A percentile compares a stretch with the other conserved stretches of the same genome.
Evolutionary conservation across 345 rosid species (phyloP).

Genomic region (Citrus trifoliata): DNA sequence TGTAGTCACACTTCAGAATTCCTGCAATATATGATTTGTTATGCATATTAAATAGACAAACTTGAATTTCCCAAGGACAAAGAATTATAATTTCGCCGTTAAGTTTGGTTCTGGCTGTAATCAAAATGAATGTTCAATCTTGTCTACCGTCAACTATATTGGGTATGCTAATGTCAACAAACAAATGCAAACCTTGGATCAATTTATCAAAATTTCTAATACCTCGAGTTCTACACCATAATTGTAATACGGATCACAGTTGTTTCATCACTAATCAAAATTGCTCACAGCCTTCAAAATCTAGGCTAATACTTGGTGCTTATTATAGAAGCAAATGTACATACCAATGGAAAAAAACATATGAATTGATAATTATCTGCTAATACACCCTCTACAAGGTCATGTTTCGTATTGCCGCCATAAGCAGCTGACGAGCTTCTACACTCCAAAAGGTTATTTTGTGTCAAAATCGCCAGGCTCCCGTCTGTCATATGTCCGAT

Average conservation of each 20-base stretch:
- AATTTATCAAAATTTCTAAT: neutral
- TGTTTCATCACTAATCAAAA: neutral
- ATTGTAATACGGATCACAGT: neutral
- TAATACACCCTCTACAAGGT: neutral
- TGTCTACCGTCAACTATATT: neutral
- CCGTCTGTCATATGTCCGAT: constrained; percentile 25
- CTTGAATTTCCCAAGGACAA: neutral
- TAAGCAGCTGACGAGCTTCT: neutral
- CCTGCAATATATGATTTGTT: neutral
- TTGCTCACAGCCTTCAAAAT: neutral
- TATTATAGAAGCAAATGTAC: neutral
- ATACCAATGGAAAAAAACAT: neutral
- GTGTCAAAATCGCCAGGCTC: constrained; percentile 15
- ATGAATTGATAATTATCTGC: neutral
- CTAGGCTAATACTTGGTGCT: neutral
- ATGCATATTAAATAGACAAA: neutral
- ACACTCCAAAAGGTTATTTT: constrained; percentile 2
- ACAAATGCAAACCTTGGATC: neutral
- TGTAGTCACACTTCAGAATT: neutral
- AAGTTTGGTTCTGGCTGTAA: neutral
- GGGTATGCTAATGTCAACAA: no score
- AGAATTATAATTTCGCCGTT: neutral
- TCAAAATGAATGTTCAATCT: neutral
- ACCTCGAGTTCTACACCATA: neutral
- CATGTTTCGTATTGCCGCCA: neutral